Conservation (phyloP, 2,329 filamentous ascomycete genomes). For the Xylaria sp. region DNA sequence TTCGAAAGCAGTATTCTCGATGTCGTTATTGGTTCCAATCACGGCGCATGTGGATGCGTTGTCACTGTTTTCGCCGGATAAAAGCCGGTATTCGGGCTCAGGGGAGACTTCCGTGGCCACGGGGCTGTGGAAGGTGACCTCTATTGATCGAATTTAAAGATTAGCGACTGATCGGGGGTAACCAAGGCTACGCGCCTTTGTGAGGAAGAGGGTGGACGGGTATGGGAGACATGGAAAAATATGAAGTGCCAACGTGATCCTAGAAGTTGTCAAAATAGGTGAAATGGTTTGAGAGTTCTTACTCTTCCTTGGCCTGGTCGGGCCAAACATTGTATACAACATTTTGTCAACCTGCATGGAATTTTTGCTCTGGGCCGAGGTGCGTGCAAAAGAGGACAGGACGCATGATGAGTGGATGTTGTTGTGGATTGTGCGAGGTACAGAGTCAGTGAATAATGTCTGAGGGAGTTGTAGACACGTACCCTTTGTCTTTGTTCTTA, state of each 20-base stretch:
- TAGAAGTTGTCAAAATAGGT: neutral
- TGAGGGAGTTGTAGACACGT: neutral
- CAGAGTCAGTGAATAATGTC: neutral
- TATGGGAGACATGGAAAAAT: neutral
- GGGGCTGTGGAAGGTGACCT: conserved; percentile 33
- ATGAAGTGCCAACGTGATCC: neutral
- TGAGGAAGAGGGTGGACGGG: neutral
- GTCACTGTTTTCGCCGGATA: neutral
- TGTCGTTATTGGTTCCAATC: conserved; percentile 27
- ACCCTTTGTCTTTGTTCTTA: neutral
- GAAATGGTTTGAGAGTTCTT: conserved; percentile 3
- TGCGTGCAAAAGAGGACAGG: neutral
- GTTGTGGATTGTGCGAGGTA: neutral
- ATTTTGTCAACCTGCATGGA: neutral
- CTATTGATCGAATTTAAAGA: conserved; percentile 7
- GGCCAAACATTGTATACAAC: conserved; percentile 4
- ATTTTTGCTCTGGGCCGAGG: neutral
- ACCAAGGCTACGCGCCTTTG: neutral
- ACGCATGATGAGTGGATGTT: neutral
- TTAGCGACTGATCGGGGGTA: conserved; percentile 4
- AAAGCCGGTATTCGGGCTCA: neutral
- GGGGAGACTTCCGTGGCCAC: conserved; percentile 3
- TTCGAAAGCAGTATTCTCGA: neutral
- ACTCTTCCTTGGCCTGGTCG: conserved; percentile 26
- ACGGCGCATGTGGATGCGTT: conserved; percentile 24